Base-by-base conservation (phyloP, 2,329 filamentous ascomycete species). In the Ophioceras dolichostomum region DNA sequence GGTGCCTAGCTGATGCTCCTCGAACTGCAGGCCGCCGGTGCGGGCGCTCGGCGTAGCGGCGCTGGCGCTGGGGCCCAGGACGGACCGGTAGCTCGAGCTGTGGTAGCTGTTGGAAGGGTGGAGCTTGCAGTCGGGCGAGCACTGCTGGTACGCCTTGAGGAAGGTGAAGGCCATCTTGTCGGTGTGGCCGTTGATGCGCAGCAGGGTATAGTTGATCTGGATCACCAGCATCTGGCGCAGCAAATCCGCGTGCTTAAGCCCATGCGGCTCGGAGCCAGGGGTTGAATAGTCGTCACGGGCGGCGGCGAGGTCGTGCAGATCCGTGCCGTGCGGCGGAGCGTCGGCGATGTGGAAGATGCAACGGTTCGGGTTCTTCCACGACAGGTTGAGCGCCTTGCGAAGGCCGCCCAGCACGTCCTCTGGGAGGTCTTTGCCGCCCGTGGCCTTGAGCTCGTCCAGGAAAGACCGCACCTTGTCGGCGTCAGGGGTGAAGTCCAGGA, bases 361-460 rank as follows among this genome's bases (percentile, higher is more conserved):
- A 10, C 55, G 45, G 2, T 56, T 60, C 30, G 50, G 48, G 12
- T 58, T 46, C 33, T 48, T 45, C 58, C 58, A 61, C 1, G 46
- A 47, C 1, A 49, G 46, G 19, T 51, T 47, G 29, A 60, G 40
- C 2, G 56, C 56, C 22, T 51, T 39, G 4, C 48, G 36, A 2
- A 60, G 37, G 1, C 51, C 58, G 6, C 58, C 56, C 0, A 60
- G 49, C 4, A 60, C 57, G 38, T 61, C 57, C 17, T 61, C 58
- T 1, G 58, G 51, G 1, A 24, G 13, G 37, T 61, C 58, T 5
- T 27, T 40, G 16, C 58, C 58, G 2, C 56, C 55, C 0, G 2
- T 37, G 7, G 52, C 49, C 0, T 7, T 21, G 10, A 57, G 41
- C 1, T 14, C 16, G 37, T 46, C 36, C n/a, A 58, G 39, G 27